Conservation (phyloP, 495 filamentous ascomycete species). For the Penicillium atrosanguineum region DNA sequence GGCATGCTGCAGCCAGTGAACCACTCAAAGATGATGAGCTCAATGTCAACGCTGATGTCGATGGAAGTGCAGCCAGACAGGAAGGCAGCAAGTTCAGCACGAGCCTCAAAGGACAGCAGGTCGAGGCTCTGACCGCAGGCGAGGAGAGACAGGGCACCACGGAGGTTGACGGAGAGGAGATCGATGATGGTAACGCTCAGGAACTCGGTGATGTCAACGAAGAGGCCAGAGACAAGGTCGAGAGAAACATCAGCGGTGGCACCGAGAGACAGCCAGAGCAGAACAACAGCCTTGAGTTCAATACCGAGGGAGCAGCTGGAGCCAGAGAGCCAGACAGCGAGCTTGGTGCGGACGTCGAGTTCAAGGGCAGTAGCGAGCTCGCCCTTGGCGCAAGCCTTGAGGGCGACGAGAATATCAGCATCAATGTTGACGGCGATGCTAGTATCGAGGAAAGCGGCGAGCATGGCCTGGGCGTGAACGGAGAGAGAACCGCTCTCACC, state of each 20-base stretch:
- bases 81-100: conserved; percentile 43
- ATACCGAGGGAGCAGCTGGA: conserved; percentile 37
- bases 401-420: conserved; percentile 27
- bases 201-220: conserved; percentile 30
- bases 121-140: conserved; percentile 36
- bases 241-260: conserved; percentile 29
- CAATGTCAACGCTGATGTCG: conserved; percentile 29
- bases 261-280: conserved; percentile 42
- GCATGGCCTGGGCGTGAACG: conserved; percentile 30
- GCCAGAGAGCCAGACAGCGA: conserved; percentile 41
- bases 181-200: conserved; percentile 26
- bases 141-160: conserved; percentile 34
- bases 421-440: conserved; percentile 27
- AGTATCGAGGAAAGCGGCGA: conserved; percentile 37
- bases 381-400: conserved; percentile 34
- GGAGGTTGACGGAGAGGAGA: conserved; percentile 34
- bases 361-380: conserved; percentile 30
- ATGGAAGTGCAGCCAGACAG: conserved; percentile 32
- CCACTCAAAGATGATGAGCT: conserved; percentile 43
- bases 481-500: conserved; percentile 31
- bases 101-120: conserved; percentile 32
- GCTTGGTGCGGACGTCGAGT: conserved; percentile 30
- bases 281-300: conserved; percentile 42
- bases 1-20: conserved; percentile 39
- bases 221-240: conserved; percentile 28